These are phyloP conservation scores for Syzygium syzygioides DNA, from an alignment of 441 rosid genomes.

Conservation along the genomic window DNA sequence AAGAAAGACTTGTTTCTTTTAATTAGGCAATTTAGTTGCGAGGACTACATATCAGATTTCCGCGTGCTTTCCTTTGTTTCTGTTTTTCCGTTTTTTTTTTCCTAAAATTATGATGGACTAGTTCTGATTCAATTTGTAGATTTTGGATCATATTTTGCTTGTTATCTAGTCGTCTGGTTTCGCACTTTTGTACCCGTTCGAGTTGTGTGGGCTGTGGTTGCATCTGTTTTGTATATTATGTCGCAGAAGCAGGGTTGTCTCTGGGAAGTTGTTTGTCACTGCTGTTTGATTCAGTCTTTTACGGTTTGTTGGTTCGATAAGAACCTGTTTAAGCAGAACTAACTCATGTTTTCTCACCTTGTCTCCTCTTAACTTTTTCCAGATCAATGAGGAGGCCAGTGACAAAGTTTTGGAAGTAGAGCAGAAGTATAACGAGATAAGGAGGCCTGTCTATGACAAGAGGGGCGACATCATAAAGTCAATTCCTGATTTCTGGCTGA, in stretches of 20 bases:
- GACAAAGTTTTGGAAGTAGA: slow-evolving; percentile 25
- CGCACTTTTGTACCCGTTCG: background rate
- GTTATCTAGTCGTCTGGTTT: background rate
- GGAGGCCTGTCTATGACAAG: slow-evolving; percentile 21
- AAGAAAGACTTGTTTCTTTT: background rate
- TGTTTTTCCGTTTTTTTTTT: background rate
- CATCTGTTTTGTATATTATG: background rate
- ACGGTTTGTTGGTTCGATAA: background rate
- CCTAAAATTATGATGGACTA: background rate
- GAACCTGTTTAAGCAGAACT: background rate
- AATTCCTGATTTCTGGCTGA: slow-evolving; percentile 28
- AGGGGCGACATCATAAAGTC: slow-evolving; percentile 20
- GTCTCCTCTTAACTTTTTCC: background rate
- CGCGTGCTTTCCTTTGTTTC: background rate
- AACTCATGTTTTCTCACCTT: background rate
- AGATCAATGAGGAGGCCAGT: slow-evolving; percentile 26
- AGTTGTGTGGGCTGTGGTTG: background rate
- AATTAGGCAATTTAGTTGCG: background rate
- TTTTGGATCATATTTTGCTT: background rate
- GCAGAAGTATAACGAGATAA: slow-evolving; percentile 25
- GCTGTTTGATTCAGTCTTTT: background rate
- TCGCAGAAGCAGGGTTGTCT: background rate
- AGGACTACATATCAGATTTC: background rate
- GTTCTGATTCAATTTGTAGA: background rate
- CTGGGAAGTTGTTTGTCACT: background rate